phyloP scores from a whole-genome alignment of 495 filamentous ascomycete species.

The Penicillium taxi region DNA sequence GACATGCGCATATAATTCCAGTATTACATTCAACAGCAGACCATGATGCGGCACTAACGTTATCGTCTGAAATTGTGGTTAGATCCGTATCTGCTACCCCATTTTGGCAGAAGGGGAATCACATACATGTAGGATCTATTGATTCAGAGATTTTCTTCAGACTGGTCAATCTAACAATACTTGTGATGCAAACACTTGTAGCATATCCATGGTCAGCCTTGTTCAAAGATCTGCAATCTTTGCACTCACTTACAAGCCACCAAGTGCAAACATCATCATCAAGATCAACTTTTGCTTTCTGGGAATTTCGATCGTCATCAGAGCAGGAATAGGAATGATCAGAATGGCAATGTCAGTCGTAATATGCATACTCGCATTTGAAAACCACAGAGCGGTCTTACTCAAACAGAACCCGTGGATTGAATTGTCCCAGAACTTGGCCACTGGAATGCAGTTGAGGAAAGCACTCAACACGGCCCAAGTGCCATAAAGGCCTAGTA shows the following conservation, averaged over 20 bases:
- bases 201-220: conserved; percentile 3
- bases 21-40: conserved; percentile 84
- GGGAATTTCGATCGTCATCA: conserved; percentile 39
- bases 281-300: conserved; percentile 40
- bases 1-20: conserved; percentile 81
- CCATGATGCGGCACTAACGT: conserved; percentile 58
- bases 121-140: conserved; percentile 36
- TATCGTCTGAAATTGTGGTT: conserved; percentile 33
- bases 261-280: conserved; percentile 43
- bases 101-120: background rate
- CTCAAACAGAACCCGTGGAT: conserved; percentile 32
- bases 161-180: conserved; percentile 31
- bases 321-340: conserved; percentile 42
- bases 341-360: conserved; percentile 46
- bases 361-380: conserved; percentile 45
- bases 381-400: conserved; percentile 40
- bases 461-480: conserved; percentile 39
- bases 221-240: background rate
- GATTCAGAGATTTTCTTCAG: conserved; percentile 35
- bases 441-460: conserved; percentile 39
- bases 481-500: conserved; percentile 33
- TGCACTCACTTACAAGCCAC: conserved; percentile 39
- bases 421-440: conserved; percentile 35
- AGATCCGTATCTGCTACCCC: background rate
- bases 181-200: conserved; percentile 40